Evolutionary conservation across 495 filamentous ascomycete genomes (phyloP).

Genomic region (Penicillium flavigenum): DNA sequence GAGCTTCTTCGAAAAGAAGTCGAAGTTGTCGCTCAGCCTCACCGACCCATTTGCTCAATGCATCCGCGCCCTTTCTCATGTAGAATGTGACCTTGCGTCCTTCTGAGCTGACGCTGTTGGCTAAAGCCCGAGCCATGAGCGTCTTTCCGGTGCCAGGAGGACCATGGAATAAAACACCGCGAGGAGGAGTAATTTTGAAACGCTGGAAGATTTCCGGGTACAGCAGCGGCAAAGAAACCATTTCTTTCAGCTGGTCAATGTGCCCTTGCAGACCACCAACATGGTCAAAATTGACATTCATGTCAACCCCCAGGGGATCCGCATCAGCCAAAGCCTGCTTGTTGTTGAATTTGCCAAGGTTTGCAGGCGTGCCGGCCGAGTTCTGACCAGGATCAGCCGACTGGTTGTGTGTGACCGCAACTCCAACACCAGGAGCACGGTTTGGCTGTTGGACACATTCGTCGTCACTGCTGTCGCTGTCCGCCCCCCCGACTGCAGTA

Average conservation of each 20-base stretch:
- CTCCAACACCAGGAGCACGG: conserved; percentile 52
- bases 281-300: conserved; percentile 85
- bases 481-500: conserved; percentile 68
- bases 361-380: conserved; percentile 67
- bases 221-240: conserved; percentile 89
- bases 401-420: conserved; percentile 59
- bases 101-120: conserved; percentile 74
- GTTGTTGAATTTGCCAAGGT: conserved; percentile 88
- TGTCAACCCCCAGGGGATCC: conserved; percentile 88
- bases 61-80: conserved; percentile 98
- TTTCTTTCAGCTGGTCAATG: conserved; percentile 95
- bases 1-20: conserved; percentile 90
- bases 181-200: conserved; percentile 88
- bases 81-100: conserved; percentile 96
- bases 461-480: conserved; percentile 97
- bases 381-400: conserved; percentile 62
- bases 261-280: conserved; percentile 89
- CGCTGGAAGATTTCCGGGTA: conserved; percentile 94
- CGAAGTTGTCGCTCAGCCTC: conserved; percentile 94
- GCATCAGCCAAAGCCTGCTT: conserved; percentile 80
- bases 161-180: conserved; percentile 94
- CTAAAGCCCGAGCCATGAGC: conserved; percentile 84
- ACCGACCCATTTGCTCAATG: conserved; percentile 97
- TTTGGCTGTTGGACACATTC: conserved; percentile 60
- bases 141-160: conserved; percentile 98